A percentile compares a stretch with the other conserved stretches of the same genome.
phyloP scores from a whole-genome alignment of 2,329 filamentous ascomycete species.

The Fusarium nurragi region DNA sequence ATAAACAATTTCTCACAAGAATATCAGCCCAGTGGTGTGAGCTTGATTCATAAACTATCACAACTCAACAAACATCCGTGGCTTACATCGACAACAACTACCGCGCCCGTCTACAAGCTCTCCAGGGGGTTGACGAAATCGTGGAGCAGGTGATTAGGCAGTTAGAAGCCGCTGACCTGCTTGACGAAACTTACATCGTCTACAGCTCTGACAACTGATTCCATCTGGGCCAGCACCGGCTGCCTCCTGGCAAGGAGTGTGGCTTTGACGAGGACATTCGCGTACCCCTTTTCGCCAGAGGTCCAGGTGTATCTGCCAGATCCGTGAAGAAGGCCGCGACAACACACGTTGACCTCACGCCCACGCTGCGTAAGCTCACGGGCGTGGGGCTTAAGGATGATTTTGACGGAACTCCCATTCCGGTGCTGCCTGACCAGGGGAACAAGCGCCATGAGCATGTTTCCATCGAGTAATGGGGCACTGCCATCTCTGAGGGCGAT shows the following conservation, averaged over 20 bases:
- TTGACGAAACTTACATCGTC: constrained; percentile 69
- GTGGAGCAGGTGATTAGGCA: constrained; percentile 57
- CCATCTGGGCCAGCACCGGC: constrained; percentile 67
- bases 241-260: constrained; percentile 67
- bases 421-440: constrained; percentile 45
- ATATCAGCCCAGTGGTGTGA: constrained; percentile 49
- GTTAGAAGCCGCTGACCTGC: constrained; percentile 62
- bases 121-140: constrained; percentile 66
- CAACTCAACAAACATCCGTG: constrained; percentile 54
- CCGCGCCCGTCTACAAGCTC: constrained; percentile 59
- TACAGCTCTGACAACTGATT: constrained; percentile 70
- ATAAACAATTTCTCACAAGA: neutral
- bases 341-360: constrained; percentile 71
- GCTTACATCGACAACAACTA: constrained; percentile 63
- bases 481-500: constrained; percentile 51
- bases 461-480: constrained; percentile 67
- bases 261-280: constrained; percentile 69
- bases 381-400: constrained; percentile 56
- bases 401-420: constrained; percentile 67
- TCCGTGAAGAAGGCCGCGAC: constrained; percentile 58
- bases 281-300: constrained; percentile 65
- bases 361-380: constrained; percentile 63
- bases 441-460: constrained; percentile 61
- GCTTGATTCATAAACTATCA: constrained; percentile 57
- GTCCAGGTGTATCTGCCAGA: constrained; percentile 59